phyloP scores from a whole-genome alignment of 768 basidiomycete genomes.

The Lactifluus subvellereus region DNA sequence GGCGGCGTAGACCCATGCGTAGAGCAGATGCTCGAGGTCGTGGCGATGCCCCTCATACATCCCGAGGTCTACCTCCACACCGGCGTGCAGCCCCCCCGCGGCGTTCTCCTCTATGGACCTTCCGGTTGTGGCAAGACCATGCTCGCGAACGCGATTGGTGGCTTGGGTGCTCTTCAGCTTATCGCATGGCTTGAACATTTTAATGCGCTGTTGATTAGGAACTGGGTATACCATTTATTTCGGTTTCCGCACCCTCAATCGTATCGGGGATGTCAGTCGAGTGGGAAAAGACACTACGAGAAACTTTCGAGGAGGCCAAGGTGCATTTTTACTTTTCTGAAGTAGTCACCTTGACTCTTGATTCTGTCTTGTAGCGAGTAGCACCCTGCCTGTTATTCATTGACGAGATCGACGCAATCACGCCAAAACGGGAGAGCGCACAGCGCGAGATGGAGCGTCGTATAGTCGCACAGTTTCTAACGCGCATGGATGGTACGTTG shows the following conservation, averaged over 20 bases:
- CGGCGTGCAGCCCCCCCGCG: constrained; percentile 86
- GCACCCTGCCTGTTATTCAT: too few relatives aligned
- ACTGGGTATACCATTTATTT: constrained; percentile 36
- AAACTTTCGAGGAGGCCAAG: constrained; percentile 85
- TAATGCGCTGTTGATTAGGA: constrained; percentile 47
- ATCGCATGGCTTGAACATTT: not conserved
- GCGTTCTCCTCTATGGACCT: constrained; percentile 90
- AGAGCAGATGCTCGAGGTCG: constrained; percentile 90
- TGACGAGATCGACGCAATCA: too few relatives aligned
- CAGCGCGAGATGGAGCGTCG: constrained; percentile 71
- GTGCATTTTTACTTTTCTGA: constrained; percentile 35
- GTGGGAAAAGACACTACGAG: constrained; percentile 60
- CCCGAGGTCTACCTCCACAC: constrained; percentile 94
- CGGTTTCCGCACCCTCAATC: constrained; percentile 90
- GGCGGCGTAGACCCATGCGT: constrained; percentile 83
- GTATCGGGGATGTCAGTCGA: constrained; percentile 99
- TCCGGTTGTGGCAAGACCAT: constrained; percentile 97
- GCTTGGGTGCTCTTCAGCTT: constrained; percentile 45
- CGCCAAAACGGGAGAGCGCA: too few relatives aligned
- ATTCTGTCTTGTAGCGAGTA: not conserved
- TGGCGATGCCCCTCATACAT: constrained; percentile 90
- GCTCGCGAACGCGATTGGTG: constrained; percentile 93
- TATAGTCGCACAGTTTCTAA: constrained; percentile 95
- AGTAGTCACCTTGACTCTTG: not conserved
- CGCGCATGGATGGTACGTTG: constrained; percentile 92